Evolutionary conservation across 2,329 filamentous ascomycete genomes (phyloP).

Genomic region (Monosporascus sp.): DNA sequence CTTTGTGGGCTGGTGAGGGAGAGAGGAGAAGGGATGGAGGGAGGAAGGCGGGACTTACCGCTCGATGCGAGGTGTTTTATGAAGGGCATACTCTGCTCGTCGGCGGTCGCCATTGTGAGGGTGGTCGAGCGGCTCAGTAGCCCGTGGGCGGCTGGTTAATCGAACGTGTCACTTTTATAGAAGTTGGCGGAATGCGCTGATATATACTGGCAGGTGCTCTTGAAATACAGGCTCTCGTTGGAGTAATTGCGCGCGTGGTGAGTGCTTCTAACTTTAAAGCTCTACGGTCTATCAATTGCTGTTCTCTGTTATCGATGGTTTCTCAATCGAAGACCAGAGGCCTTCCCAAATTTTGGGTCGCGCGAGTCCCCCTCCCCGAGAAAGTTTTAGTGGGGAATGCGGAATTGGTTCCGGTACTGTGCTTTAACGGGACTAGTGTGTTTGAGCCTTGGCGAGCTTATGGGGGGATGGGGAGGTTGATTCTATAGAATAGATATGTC

Average conservation of each 20-base stretch:
- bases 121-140: neutral
- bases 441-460: too few relatives aligned
- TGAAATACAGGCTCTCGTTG: too few relatives aligned
- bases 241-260: too few relatives aligned
- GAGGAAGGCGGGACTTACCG: constrained; percentile 47
- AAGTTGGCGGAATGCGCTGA: too few relatives aligned
- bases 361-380: neutral
- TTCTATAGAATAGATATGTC: too few relatives aligned
- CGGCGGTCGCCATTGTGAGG: constrained; percentile 28
- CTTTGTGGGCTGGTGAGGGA: neutral
- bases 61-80: constrained; percentile 80
- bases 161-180: too few relatives aligned
- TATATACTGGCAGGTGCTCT: too few relatives aligned
- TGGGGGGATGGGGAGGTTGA: too few relatives aligned
- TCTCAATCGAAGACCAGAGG: neutral
- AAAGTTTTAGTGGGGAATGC: neutral
- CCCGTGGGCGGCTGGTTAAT: neutral
- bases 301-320: neutral
- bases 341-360: neutral
- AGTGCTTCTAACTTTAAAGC: too few relatives aligned
- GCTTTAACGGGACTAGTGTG: too few relatives aligned
- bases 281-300: too few relatives aligned
- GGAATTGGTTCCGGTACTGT: constrained; percentile 1
- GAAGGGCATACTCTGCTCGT: constrained; percentile 60
- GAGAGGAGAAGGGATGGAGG: neutral